Conservation (phyloP, 768 basidiomycete genomes). For the Kwoniella mangroviensis region DNA sequence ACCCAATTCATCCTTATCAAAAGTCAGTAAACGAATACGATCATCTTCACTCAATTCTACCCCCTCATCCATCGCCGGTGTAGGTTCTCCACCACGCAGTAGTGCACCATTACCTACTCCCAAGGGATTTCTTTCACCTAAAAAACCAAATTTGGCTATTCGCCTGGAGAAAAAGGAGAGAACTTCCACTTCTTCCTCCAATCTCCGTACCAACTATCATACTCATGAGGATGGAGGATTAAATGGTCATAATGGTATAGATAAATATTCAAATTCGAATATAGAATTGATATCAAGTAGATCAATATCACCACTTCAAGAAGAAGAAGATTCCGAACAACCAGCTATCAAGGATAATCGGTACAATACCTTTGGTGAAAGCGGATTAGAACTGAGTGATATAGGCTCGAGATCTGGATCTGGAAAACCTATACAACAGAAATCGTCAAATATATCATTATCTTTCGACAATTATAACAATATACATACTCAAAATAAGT, state of each 20-base stretch:
- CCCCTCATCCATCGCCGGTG: constrained; percentile 5
- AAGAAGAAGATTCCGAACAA: not conserved
- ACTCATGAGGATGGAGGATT: not conserved
- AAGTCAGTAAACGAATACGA: constrained; percentile 8
- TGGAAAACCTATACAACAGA: not conserved
- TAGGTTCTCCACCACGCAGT: constrained; percentile 21
- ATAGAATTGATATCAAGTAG: constrained; percentile 5
- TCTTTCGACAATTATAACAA: not conserved
- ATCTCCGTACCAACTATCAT: not conserved
- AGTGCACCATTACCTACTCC: constrained; percentile 38
- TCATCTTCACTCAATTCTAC: constrained; percentile 9
- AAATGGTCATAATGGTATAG: not conserved
- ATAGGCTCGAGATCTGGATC: not conserved
- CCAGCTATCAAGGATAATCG: not conserved
- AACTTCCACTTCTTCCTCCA: not conserved
- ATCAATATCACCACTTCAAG: constrained; percentile 1
- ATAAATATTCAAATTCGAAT: not conserved
- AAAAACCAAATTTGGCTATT: constrained; percentile 43
- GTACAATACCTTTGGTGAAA: constrained; percentile 1
- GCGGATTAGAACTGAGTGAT: not conserved
- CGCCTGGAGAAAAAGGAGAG: constrained; percentile 34
- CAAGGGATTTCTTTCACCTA: constrained; percentile 39
- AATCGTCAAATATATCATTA: not conserved
- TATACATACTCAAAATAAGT: not conserved
- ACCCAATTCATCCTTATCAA: constrained; percentile 21